Evolutionary conservation across 2,329 filamentous ascomycete species (phyloP).

Genomic region (Gliomastix tumulicola): DNA sequence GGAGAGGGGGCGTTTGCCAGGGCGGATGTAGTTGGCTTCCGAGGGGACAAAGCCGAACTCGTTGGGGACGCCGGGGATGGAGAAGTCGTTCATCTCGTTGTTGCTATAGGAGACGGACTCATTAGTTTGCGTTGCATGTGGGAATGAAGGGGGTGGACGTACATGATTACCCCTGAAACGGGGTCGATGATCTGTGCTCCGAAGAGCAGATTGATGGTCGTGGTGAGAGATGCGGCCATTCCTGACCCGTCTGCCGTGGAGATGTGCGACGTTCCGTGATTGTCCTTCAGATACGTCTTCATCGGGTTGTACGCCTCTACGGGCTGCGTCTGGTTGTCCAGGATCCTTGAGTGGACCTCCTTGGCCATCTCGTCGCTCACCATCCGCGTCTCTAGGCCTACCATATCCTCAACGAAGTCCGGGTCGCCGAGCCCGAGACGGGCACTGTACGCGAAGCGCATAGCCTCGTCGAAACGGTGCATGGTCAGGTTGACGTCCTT

Average conservation of each 20-base stretch:
- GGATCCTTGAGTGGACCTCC: slow-evolving; percentile 59
- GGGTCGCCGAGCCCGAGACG: slow-evolving; percentile 81
- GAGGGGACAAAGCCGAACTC: slow-evolving; percentile 80
- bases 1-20: slow-evolving; percentile 75
- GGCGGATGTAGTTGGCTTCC: slow-evolving; percentile 72
- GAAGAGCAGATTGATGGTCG: slow-evolving; percentile 83
- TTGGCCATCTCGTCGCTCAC: slow-evolving; percentile 53
- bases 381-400: slow-evolving; percentile 60
- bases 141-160: slow-evolving; percentile 19
- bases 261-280: slow-evolving; percentile 68
- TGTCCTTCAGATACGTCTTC: slow-evolving; percentile 58
- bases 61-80: slow-evolving; percentile 69
- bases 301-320: slow-evolving; percentile 67
- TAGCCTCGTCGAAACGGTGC: slow-evolving; percentile 80
- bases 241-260: slow-evolving; percentile 66
- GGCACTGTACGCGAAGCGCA: slow-evolving; percentile 81
- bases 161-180: slow-evolving; percentile 73
- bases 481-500: slow-evolving; percentile 57
- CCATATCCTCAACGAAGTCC: slow-evolving; percentile 57
- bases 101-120: slow-evolving; percentile 27
- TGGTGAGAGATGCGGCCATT: slow-evolving; percentile 74
- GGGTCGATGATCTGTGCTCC: slow-evolving; percentile 74
- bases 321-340: slow-evolving; percentile 64
- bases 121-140: slow-evolving; percentile 8
- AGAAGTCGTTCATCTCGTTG: slow-evolving; percentile 74